A percentile compares a stretch with the other conserved stretches of the same genome.
These are phyloP conservation scores for Nematodospora valgi DNA, from an alignment of 805 yeast genomes.

Conservation along the genomic window DNA sequence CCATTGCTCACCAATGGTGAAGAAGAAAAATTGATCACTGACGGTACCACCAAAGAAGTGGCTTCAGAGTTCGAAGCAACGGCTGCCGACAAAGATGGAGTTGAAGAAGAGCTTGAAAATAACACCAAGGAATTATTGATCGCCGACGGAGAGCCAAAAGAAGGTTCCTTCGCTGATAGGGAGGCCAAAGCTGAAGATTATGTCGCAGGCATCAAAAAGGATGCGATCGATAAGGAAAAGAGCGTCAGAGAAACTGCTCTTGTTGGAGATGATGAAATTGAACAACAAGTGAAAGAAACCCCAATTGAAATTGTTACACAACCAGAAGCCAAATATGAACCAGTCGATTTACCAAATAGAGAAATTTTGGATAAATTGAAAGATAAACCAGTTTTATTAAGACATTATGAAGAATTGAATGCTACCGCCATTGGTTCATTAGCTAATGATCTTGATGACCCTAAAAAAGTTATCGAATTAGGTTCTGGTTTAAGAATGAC, in stretches of 20 bases:
- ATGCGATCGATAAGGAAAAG: conserved; percentile 12
- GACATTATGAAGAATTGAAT: conserved; percentile 48
- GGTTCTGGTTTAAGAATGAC: conserved; percentile 55
- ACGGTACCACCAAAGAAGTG: conserved; percentile 1
- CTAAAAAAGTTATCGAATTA: conserved; percentile 46
- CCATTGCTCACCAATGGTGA: not conserved
- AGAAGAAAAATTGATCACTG: conserved; percentile 2
- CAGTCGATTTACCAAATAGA: conserved; percentile 34
- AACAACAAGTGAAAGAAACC: conserved; percentile 22
- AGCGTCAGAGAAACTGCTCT: conserved; percentile 9
- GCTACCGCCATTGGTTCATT: conserved; percentile 45
- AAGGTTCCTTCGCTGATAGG: conserved; percentile 5
- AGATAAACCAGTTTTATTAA: conserved; percentile 47
- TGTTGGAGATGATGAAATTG: conserved; percentile 25
- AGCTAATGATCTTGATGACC: conserved; percentile 41
- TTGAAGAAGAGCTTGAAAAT: conserved; percentile 24
- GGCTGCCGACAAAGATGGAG: conserved; percentile 5
- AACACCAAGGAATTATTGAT: conserved; percentile 8
- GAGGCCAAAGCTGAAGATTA: conserved; percentile 20
- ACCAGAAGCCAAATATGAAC: conserved; percentile 31
- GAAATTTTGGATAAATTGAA: conserved; percentile 35
- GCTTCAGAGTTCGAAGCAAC: conserved; percentile 1
- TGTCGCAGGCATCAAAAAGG: conserved; percentile 11
- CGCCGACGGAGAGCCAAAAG: conserved; percentile 12
- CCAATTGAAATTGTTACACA: conserved; percentile 35